Conservation (phyloP, 1,139 yeast species). For the Pichia sp. region DNA sequence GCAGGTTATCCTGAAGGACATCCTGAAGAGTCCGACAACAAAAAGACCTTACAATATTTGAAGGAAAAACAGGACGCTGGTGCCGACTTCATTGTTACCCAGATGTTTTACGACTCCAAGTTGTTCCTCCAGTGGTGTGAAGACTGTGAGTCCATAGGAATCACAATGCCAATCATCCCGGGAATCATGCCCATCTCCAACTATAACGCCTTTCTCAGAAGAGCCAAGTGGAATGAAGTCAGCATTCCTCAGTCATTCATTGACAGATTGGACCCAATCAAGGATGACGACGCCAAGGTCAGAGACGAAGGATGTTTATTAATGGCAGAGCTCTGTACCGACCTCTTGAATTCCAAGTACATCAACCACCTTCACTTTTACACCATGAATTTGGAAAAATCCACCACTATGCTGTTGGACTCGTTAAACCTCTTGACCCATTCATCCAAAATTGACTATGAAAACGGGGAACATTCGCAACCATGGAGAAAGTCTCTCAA, state of each 20-base stretch:
- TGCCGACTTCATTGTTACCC: slow-evolving; percentile 88
- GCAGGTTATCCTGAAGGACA: slow-evolving; percentile 69
- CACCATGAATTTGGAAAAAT: slow-evolving; percentile 91
- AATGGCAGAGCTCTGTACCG: slow-evolving; percentile 75
- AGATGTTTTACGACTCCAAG: slow-evolving; percentile 75
- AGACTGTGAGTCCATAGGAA: slow-evolving; percentile 63
- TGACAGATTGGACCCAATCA: slow-evolving; percentile 68
- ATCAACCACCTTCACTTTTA: slow-evolving; percentile 88
- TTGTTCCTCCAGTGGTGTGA: slow-evolving; percentile 77
- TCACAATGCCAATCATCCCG: slow-evolving; percentile 83
- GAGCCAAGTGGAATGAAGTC: slow-evolving; percentile 92
- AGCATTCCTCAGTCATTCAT: slow-evolving; percentile 68
- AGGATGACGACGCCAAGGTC: slow-evolving; percentile 84
- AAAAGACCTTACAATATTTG: slow-evolving; percentile 51
- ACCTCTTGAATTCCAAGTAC: slow-evolving; percentile 60
- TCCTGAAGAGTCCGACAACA: slow-evolving; percentile 68
- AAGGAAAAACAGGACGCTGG: slow-evolving; percentile 91
- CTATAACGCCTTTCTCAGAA: slow-evolving; percentile 81
- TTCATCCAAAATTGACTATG: slow-evolving; percentile 10
- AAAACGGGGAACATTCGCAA: slow-evolving; percentile 23
- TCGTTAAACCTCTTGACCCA: slow-evolving; percentile 46
- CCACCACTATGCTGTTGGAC: slow-evolving; percentile 85
- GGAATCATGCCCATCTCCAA: slow-evolving; percentile 98
- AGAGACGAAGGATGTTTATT: slow-evolving; percentile 81
- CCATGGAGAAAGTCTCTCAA: slow-evolving; percentile 92